Base-by-base conservation (phyloP, 805 yeast genomes). In the Lipomyces chichibuensis region DNA sequence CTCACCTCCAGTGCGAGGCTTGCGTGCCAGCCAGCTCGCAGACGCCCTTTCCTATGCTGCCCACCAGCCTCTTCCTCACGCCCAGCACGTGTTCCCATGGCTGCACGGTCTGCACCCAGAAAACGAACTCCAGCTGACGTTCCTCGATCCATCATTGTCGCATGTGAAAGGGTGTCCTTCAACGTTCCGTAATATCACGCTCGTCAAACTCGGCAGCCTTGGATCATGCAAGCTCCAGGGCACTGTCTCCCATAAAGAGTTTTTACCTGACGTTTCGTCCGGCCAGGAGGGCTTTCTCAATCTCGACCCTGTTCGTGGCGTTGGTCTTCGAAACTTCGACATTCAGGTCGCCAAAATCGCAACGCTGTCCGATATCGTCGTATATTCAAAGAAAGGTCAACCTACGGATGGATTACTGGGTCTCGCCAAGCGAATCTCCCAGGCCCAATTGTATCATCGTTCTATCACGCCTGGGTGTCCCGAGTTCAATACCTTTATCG, bases 41-140 rank as follows among this genome's bases (percentile, higher is more conserved):
- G 60, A 55, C 11, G 76, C 78, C 4, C 61, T 78, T 17, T 74
- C 73, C 60, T 52, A 66, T 25, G 74, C 73, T 43, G 73, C 75
- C 53, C 72, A 75, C 29, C 61, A 70, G 13, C 79, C 80, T 2
- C 74, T 88, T 53, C 97, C 97, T 0, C 84, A 84, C 2, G 88
- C 93, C 23, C 84, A 82, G 29, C 74, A 74, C 11, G 85, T 93
- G 83, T 93, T 92, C 73, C 98, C 98, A 0, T 92, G 97, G 97
- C 80, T 91, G 32, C 97, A 93, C 76, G 95, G 96, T 0, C 80
- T 90, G 56, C 86, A 88, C 69, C 81, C 81, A 14, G 80, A 82
- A 46, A 86, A 87, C 73, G 79, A 82, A 54, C 84, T 88, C 29
- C 89, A 86, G 73, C 77, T 83, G 56, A 82, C 76, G 80, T 86